Evolutionary conservation across 371 early-diverging fungal genomes (phyloP).

Genomic region (Catenaria anguillulae): DNA sequence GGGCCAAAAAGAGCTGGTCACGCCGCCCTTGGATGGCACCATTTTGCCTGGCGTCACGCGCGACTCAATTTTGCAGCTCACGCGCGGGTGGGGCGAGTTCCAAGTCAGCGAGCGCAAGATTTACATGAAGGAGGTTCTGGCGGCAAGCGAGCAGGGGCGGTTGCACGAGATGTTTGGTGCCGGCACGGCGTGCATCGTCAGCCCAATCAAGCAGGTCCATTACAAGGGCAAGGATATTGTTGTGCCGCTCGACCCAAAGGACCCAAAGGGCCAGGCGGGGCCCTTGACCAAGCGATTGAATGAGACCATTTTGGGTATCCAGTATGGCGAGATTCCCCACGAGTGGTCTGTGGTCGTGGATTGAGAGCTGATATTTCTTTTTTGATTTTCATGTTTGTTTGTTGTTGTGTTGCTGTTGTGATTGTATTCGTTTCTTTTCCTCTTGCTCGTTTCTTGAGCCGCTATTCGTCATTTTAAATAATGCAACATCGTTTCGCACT

Average conservation of each 20-base stretch:
- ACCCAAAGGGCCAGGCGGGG: conserved; percentile 72
- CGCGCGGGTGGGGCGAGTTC: conserved; percentile 74
- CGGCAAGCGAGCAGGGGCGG: conserved; percentile 57
- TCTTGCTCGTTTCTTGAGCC: too few relatives aligned
- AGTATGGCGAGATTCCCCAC: conserved; percentile 71
- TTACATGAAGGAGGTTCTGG: conserved; percentile 64
- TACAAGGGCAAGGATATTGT: conserved; percentile 44
- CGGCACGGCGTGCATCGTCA: conserved; percentile 92
- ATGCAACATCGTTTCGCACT: too few relatives aligned
- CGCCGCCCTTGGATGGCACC: conserved; percentile 87
- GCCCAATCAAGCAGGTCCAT: conserved; percentile 71
- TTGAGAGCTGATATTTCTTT: conserved; percentile 5
- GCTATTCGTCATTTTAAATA: too few relatives aligned
- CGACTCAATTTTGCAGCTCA: conserved; percentile 71
- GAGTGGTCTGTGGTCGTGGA: conserved; percentile 29
- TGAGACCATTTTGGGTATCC: conserved; percentile 79
- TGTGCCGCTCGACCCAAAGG: conserved; percentile 76
- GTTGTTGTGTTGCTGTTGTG: too few relatives aligned
- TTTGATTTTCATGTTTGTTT: conserved; percentile 9
- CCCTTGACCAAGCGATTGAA: conserved; percentile 71
- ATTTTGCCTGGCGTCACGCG: conserved; percentile 96
- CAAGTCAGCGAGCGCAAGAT: conserved; percentile 73
- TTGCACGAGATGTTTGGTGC: conserved; percentile 72
- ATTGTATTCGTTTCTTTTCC: too few relatives aligned
- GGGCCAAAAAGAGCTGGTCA: conserved; percentile 68